Conservation (phyloP, 2,329 filamentous ascomycete species). For the Raffaelea albimanens region DNA sequence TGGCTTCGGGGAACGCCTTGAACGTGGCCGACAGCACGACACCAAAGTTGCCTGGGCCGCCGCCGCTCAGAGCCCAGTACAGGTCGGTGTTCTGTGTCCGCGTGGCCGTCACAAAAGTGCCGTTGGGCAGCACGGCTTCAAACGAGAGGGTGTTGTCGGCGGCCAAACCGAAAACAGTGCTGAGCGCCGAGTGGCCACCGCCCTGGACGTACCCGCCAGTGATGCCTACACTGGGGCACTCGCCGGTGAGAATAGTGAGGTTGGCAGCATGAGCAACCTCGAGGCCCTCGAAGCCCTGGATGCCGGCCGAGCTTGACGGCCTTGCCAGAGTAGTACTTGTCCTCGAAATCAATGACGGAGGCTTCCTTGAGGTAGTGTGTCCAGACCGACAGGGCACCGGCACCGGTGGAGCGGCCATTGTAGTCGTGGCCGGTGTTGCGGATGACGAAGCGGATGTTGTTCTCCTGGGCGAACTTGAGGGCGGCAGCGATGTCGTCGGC, state of each 20-base stretch:
- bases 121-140: constrained; percentile 28
- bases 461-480: constrained; percentile 29
- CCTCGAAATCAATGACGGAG: background rate
- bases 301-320: constrained; percentile 37
- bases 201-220: constrained; percentile 53
- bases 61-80: constrained; percentile 46
- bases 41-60: constrained; percentile 42
- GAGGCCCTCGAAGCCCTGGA: constrained; percentile 40
- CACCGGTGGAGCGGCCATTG: constrained; percentile 52
- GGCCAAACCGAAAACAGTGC: constrained; percentile 32
- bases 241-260: background rate
- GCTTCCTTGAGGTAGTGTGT: constrained; percentile 29
- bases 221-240: constrained; percentile 36
- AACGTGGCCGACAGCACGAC: constrained; percentile 37
- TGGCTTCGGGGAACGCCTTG: constrained; percentile 19
- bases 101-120: constrained; percentile 23
- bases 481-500: constrained; percentile 19
- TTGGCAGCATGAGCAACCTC: constrained; percentile 24
- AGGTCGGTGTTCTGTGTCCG: constrained; percentile 34
- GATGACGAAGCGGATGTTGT: constrained; percentile 43
- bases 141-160: constrained; percentile 34
- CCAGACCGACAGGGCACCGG: constrained; percentile 47
- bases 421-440: constrained; percentile 50
- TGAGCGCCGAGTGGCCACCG: constrained; percentile 43
- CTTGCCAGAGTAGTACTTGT: constrained; percentile 3